Evolutionary conservation across 306 rosid species (phyloP).

Genomic region (barrel medic (Medicago truncatula)): MtrunA17r5.0-ANR NC_053047.1:36574501-36575000

Average conservation of each 20-base stretch:
- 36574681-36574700: slow-evolving; percentile 65
- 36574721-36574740: slow-evolving; percentile 70
- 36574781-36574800: slow-evolving; percentile 91
- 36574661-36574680: slow-evolving; percentile 34
- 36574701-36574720: slow-evolving; percentile 89
- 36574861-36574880: slow-evolving; percentile 43
- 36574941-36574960: slow-evolving; percentile 55
- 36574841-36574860: slow-evolving; percentile 52
- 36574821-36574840: slow-evolving; percentile 50
- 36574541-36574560: slow-evolving; percentile 7
- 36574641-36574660: slow-evolving; percentile 11
- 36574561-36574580: slow-evolving; percentile 16
- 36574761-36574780: slow-evolving; percentile 87
- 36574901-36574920: slow-evolving; percentile 51
- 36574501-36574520: neutral
- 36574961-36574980: slow-evolving; percentile 61
- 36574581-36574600: neutral
- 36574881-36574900: slow-evolving; percentile 50
- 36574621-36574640: slow-evolving; percentile 19
- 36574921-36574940: slow-evolving; percentile 55
- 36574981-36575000: slow-evolving; percentile 54
- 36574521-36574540: slow-evolving; percentile 18
- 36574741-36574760: slow-evolving; percentile 86
- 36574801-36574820: slow-evolving; percentile 94
- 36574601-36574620: slow-evolving; percentile 23